Percentiles rank a stretch among this genome's conserved stretches.
Conservation (phyloP, 2,329 filamentous ascomycete species). For the Aspergillus spinulosporus region DNA sequence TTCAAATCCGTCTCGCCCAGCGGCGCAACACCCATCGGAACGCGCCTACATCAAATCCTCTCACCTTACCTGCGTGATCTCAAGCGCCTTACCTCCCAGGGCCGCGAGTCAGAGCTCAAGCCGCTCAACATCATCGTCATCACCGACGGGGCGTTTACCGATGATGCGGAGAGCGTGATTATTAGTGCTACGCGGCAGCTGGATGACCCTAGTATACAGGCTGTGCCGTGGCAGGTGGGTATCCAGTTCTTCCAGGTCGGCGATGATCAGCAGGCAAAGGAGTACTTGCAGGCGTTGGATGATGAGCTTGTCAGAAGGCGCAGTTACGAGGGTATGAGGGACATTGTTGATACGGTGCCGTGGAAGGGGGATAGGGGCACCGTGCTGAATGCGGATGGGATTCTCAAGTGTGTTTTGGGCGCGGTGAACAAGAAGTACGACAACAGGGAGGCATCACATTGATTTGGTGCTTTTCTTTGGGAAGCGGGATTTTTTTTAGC, state of each 20-base stretch:
- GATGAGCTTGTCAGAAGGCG: conserved; percentile 63
- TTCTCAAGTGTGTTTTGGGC: conserved; percentile 81
- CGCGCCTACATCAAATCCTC: conserved; percentile 69
- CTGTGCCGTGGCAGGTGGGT: conserved; percentile 76
- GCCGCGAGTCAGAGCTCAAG: conserved; percentile 53
- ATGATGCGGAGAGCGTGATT: conserved; percentile 74
- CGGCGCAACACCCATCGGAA: conserved; percentile 73
- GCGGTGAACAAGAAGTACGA: conserved; percentile 70
- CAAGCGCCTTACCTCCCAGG: conserved; percentile 46
- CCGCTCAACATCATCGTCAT: conserved; percentile 91
- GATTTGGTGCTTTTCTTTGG: conserved; percentile 5
- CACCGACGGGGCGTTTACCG: conserved; percentile 79
- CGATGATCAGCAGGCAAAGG: conserved; percentile 63
- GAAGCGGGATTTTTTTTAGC: not conserved
- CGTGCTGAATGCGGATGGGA: conserved; percentile 65
- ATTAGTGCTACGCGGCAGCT: conserved; percentile 67
- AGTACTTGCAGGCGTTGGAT: conserved; percentile 71
- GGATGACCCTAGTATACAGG: conserved; percentile 48
- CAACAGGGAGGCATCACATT: conserved; percentile 34
- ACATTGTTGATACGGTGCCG: conserved; percentile 90
- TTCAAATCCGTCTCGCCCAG: conserved; percentile 66
- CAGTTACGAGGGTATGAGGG: conserved; percentile 56
- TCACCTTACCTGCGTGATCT: conserved; percentile 66
- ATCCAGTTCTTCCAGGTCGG: conserved; percentile 97
- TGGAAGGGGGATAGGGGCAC: conserved; percentile 57